Conservation (phyloP, 139 green algal species). For the Chloropicon primus region DNA sequence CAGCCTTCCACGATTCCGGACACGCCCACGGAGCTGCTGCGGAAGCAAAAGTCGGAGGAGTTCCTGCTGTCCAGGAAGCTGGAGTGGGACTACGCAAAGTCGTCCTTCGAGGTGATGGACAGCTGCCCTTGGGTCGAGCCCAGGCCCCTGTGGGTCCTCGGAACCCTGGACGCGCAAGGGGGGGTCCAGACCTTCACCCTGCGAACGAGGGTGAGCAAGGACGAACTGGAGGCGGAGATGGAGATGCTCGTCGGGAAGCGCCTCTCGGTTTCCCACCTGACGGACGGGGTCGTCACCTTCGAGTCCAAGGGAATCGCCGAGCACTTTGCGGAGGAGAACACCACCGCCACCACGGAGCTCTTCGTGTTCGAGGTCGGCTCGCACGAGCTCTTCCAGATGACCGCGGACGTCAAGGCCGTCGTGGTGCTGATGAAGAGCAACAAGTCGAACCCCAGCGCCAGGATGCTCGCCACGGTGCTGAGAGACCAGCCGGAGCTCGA, state of each 20-base stretch:
- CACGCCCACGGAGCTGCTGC: conserved; percentile 26
- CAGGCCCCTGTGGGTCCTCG: conserved; percentile 38
- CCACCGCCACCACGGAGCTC: conserved; percentile 18
- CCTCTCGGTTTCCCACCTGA: conserved; percentile 28
- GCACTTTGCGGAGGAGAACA: conserved; percentile 21
- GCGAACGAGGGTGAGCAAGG: conserved; percentile 26
- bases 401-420: conserved; percentile 24
- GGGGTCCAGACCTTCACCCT: conserved; percentile 29
- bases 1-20: neutral
- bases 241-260: conserved; percentile 1
- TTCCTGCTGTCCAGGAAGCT: conserved; percentile 18
- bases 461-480: neutral
- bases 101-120: conserved; percentile 29
- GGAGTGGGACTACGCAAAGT: conserved; percentile 7
- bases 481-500: neutral
- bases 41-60: conserved; percentile 22
- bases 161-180: conserved; percentile 1
- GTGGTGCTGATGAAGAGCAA: conserved; percentile 38
- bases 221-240: conserved; percentile 30
- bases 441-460: neutral
- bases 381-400: conserved; percentile 41
- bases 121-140: conserved; percentile 47
- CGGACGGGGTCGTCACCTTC: conserved; percentile 49
- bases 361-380: conserved; percentile 36
- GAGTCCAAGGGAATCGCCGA: conserved; percentile 33